Conservation (phyloP, 2,329 filamentous ascomycete genomes). For the Ophiosphaerella korrae region DNA sequence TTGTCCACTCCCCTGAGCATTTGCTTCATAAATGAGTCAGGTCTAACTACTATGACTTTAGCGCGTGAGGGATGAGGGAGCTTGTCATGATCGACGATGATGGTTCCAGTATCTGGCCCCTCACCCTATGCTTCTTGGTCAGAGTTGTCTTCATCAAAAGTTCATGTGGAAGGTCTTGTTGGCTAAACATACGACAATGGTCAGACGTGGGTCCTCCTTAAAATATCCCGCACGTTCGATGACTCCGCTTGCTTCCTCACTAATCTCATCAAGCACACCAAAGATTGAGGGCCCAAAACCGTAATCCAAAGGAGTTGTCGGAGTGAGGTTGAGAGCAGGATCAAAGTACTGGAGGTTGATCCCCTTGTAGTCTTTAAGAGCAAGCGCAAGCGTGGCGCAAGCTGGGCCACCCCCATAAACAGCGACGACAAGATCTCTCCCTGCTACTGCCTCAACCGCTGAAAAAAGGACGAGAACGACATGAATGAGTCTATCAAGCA, state of each 20-base stretch:
- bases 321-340: neutral
- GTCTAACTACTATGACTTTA: neutral
- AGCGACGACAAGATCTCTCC: neutral
- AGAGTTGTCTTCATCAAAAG: no score
- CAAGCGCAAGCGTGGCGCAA: neutral
- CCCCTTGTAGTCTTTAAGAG: neutral
- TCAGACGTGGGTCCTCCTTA: neutral
- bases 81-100: neutral
- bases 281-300: neutral
- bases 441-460: no score
- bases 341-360: conserved; percentile 1
- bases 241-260: neutral
- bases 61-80: neutral
- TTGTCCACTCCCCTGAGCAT: neutral
- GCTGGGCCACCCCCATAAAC: conserved; percentile 1
- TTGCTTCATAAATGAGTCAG: neutral
- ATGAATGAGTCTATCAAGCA: no score
- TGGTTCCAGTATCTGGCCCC: neutral
- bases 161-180: neutral
- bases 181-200: neutral
- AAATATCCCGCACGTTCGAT: conserved; percentile 1
- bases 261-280: neutral
- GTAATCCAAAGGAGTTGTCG: neutral
- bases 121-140: neutral
- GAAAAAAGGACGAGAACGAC: no score